A percentile compares a stretch with the other conserved stretches of the same genome.
Conservation (phyloP, 495 filamentous ascomycete genomes). For the Annulohypoxylon stygium region DNA sequence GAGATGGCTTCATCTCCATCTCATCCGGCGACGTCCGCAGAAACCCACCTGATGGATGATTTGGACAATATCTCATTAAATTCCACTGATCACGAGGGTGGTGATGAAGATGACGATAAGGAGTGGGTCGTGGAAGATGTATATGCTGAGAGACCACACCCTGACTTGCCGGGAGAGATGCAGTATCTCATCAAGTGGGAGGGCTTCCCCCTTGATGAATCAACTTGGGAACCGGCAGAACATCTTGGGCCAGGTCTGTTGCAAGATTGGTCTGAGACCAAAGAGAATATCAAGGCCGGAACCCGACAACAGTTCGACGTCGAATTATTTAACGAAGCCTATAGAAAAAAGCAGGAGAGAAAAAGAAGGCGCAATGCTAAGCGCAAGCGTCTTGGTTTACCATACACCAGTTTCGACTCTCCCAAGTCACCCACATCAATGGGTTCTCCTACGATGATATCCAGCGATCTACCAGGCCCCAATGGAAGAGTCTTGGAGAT, state of each 20-base stretch:
- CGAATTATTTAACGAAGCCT: conserved; percentile 56
- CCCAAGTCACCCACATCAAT: conserved; percentile 19
- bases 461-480: background rate
- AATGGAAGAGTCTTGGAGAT: conserved; percentile 19
- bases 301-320: conserved; percentile 63
- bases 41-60: conserved; percentile 49
- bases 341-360: conserved; percentile 51
- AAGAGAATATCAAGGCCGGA: conserved; percentile 59
- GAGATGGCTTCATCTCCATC: conserved; percentile 32
- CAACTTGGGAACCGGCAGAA: conserved; percentile 74
- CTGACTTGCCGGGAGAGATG: conserved; percentile 51
- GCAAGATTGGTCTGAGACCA: conserved; percentile 67
- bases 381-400: conserved; percentile 54
- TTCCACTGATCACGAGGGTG: conserved; percentile 64
- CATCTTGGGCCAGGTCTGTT: conserved; percentile 65
- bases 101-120: conserved; percentile 60
- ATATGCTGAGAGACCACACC: conserved; percentile 61
- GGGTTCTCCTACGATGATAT: background rate
- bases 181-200: conserved; percentile 77
- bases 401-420: conserved; percentile 41
- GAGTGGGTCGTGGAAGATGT: conserved; percentile 64
- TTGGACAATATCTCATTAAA: conserved; percentile 72
- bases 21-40: background rate
- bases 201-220: conserved; percentile 67
- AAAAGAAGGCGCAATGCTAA: conserved; percentile 64